Evolutionary conservation across 1,284 basidiomycete genomes (phyloP), one percentile per base, ranked within the genome.

Genomic region (Ceratobasidium sp.): DNA sequence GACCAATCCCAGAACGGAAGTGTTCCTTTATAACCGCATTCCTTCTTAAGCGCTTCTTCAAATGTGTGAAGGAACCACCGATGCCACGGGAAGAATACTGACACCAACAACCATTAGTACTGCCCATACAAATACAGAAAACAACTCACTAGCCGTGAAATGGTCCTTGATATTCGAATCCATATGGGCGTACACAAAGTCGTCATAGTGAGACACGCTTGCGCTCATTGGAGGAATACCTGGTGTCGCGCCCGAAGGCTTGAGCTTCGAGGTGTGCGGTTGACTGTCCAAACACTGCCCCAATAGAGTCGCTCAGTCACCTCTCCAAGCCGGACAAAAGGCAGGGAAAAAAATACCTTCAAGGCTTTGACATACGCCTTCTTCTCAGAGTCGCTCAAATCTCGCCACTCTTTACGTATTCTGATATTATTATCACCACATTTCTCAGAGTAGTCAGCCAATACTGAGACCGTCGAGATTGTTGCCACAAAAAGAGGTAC

Each of bases 131-230:
- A 20, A 20, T 8, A 3, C 20, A 20, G 17, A 13, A 13, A 8
- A 11, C 10, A 20, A 65, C 63, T 65, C 23, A 65, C 63, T 17
- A 15, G n/a, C 63, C 15, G 64, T 68, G 23, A 71, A 76, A n/a
- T 69, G 75, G 33, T 51, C 33, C 53, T 53, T 76, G 11, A 53
- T 23, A 65, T 47, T 69, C 26, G 75, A 31, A 74, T 76, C 75
- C 51, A 76, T 76, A 61, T 76, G 75, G 3, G 51, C 23, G 13
- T 76, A 76, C 28, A 76, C 75, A 33, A 76, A 37, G 54, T 76
- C 75, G 39, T 76, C 75, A 42, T 76, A 76, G 10, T 2, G 15
- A 1, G 68, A 75, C n/a, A 51, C 4, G 31, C 6, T 58, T 2
- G 56, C 2, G 28, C 35, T 58, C 17, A 33, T 6, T 5, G 28